A percentile compares a stretch with the other conserved stretches of the same genome.
Conservation (phyloP, 495 filamentous ascomycete genomes). For the Saxophila tyrrhenica region DNA sequence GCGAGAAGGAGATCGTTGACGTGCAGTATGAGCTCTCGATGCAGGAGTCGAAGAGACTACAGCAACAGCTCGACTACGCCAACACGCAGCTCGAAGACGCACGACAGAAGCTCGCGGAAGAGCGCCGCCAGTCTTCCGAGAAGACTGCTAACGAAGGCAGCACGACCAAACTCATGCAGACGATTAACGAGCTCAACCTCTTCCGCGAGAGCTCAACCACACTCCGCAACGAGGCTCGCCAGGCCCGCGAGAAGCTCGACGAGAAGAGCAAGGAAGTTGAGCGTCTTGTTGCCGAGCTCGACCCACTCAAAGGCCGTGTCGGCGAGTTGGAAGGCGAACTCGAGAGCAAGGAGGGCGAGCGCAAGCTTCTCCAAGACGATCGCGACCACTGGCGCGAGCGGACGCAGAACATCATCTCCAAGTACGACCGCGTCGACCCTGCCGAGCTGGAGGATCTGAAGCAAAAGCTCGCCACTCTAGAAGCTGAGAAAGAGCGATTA, state of each 20-base stretch:
- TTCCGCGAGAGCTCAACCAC: conserved; percentile 88
- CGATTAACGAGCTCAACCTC: conserved; percentile 84
- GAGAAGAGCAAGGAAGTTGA: conserved; percentile 65
- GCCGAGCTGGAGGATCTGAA: conserved; percentile 81
- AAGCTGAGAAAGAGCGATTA: conserved; percentile 61
- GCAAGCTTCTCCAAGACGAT: conserved; percentile 73
- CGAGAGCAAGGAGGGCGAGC: conserved; percentile 70
- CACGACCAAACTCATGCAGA: conserved; percentile 83
- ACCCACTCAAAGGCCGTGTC: conserved; percentile 69
- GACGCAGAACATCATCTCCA: conserved; percentile 85
- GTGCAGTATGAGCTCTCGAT: conserved; percentile 81
- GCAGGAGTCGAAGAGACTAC: conserved; percentile 73
- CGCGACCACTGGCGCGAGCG: conserved; percentile 87
- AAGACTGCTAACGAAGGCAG: conserved; percentile 55
- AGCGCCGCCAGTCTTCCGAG: conserved; percentile 66
- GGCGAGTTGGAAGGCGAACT: conserved; percentile 68
- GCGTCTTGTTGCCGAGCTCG: conserved; percentile 60
- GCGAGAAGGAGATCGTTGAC: conserved; percentile 95
- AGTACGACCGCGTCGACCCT: conserved; percentile 90
- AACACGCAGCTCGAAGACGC: conserved; percentile 78
- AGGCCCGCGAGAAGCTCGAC: conserved; percentile 58
- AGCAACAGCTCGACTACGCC: conserved; percentile 79
- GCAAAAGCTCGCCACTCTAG: conserved; percentile 49
- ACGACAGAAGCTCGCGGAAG: conserved; percentile 74
- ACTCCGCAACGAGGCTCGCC: conserved; percentile 70